Conservation (phyloP, 257 asterid species). For the Rubia yunnanensis region DNA sequence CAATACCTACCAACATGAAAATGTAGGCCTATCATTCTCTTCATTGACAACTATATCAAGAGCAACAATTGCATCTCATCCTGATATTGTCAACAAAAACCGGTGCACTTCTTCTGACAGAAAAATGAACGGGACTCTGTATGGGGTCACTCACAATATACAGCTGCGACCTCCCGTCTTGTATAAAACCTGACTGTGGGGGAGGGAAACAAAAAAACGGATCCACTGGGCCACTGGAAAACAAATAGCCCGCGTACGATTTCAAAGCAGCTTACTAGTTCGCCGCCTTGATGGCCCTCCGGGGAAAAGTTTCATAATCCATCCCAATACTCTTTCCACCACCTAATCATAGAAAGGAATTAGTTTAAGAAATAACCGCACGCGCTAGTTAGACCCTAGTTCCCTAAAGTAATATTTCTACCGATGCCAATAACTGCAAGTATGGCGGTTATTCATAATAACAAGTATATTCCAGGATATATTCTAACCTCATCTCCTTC, state of each 20-base stretch:
- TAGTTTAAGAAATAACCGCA: background rate
- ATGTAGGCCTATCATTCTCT: slow-evolving; percentile 13
- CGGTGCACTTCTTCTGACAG: slow-evolving; percentile 16
- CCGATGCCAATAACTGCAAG: background rate
- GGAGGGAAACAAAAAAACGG: slow-evolving; percentile 19
- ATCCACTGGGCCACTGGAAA: slow-evolving; percentile 21
- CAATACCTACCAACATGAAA: slow-evolving; percentile 8
- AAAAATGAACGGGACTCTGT: slow-evolving; percentile 33
- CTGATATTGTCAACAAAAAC: slow-evolving; percentile 8
- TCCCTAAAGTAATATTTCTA: background rate
- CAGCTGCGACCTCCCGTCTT: slow-evolving; percentile 37
- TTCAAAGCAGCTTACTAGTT: slow-evolving; percentile 60
- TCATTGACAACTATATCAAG: slow-evolving; percentile 19
- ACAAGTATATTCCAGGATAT: background rate
- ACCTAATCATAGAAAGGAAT: slow-evolving; percentile 35
- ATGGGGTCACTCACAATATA: slow-evolving; percentile 31
- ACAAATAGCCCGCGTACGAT: slow-evolving; percentile 9
- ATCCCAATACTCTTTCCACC: slow-evolving; percentile 91
- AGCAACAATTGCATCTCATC: slow-evolving; percentile 16
- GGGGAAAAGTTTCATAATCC: slow-evolving; percentile 97
- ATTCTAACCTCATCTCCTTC: slow-evolving; percentile 91
- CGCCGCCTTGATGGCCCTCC: slow-evolving; percentile 88
- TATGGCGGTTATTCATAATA: background rate
- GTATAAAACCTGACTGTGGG: slow-evolving; percentile 25
- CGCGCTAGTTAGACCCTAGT: no score